These are phyloP conservation scores for Nitzschia sp. DNA, from an alignment of 108 stramenopile genomes.

Conservation along the genomic window DNA sequence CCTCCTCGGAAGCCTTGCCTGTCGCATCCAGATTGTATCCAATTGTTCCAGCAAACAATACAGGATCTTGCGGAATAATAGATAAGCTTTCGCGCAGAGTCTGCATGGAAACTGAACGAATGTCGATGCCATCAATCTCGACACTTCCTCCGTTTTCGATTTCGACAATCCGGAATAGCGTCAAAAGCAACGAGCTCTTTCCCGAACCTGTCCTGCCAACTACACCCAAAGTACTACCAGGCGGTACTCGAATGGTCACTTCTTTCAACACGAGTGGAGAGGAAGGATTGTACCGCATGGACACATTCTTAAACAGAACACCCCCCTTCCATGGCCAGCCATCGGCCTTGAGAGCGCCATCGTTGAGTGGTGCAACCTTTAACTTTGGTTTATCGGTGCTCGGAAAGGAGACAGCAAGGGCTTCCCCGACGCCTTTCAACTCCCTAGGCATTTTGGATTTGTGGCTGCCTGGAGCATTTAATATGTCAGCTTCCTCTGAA, in stretches of 20 bases:
- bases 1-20: conserved; percentile 54
- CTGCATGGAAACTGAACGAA: conserved; percentile 71
- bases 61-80: conserved; percentile 97
- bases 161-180: conserved; percentile 89
- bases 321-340: conserved; percentile 87
- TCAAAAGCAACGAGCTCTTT: conserved; percentile 82
- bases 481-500: conserved; percentile 14
- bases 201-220: conserved; percentile 80
- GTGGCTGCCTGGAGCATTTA: not conserved
- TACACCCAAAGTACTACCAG: conserved; percentile 72
- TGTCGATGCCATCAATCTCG: conserved; percentile 92
- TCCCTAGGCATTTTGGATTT: conserved; percentile 33
- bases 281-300: conserved; percentile 68
- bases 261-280: conserved; percentile 64
- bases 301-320: conserved; percentile 67
- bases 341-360: conserved; percentile 26
- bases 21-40: conserved; percentile 89
- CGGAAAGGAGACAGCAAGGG: conserved; percentile 21
- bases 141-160: conserved; percentile 66
- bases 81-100: conserved; percentile 77
- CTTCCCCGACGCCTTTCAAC: conserved; percentile 41
- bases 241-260: conserved; percentile 51
- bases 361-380: conserved; percentile 21
- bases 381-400: not conserved
- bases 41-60: conserved; percentile 89